Evolutionary conservation across 306 rosid genomes (phyloP).

Genomic region (Glycyrrhiza uralensis): DNA sequence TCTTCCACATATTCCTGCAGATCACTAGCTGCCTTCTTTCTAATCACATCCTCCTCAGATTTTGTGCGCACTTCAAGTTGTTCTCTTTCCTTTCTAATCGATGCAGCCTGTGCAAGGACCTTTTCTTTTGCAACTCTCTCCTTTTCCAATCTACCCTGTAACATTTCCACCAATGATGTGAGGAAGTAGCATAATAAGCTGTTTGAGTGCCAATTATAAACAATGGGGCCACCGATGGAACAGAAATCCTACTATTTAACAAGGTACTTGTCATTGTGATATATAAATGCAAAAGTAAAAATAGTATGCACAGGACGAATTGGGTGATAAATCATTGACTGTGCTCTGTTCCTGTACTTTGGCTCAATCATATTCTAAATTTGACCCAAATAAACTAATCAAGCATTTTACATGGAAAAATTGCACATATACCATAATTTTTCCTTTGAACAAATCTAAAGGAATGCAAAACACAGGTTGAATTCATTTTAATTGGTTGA

Average conservation of each 20-base stretch:
- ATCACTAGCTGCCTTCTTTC: conserved; percentile 46
- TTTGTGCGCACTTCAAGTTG: conserved; percentile 33
- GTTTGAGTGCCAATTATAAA: conserved; percentile 9
- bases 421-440: background rate
- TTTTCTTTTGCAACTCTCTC: conserved; percentile 44
- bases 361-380: background rate
- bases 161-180: conserved; percentile 14
- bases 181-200: background rate
- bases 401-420: background rate
- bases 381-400: background rate
- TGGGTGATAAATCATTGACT: background rate
- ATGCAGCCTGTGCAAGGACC: conserved; percentile 45
- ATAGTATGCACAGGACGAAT: background rate
- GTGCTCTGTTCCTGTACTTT: background rate
- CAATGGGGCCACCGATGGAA: background rate
- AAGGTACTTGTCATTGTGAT: background rate
- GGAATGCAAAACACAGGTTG: conserved; percentile 18
- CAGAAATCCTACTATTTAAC: background rate
- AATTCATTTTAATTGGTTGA: conserved; percentile 13
- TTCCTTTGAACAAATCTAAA: background rate
- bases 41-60: conserved; percentile 42
- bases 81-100: conserved; percentile 45
- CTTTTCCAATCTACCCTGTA: conserved; percentile 49
- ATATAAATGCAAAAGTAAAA: conserved; percentile 8
- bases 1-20: conserved; percentile 41